These are phyloP conservation scores for Tulasnella sp. DNA, from an alignment of 768 basidiomycete species.

Conservation along the genomic window DNA sequence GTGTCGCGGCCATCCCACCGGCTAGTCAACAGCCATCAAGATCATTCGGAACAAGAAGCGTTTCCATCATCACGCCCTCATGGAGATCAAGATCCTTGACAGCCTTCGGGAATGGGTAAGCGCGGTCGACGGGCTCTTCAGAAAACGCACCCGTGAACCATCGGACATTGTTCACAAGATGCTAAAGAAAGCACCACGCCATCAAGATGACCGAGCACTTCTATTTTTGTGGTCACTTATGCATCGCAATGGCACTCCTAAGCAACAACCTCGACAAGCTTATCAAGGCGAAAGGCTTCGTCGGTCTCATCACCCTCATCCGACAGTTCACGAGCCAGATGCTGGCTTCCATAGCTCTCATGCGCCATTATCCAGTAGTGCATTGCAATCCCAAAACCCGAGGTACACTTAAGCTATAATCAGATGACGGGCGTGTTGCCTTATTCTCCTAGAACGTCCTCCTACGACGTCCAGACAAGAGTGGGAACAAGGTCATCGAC, in stretches of 20 bases:
- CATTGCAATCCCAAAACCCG: constrained; percentile 98
- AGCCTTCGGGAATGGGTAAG: constrained; percentile 94
- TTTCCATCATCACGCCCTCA: constrained; percentile 94
- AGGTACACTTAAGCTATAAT: constrained; percentile 42
- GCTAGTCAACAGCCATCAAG: constrained; percentile 95
- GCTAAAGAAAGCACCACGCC: constrained; percentile 94
- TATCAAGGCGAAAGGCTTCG: constrained; percentile 98
- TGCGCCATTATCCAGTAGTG: constrained; percentile 95
- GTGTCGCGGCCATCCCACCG: constrained; percentile 91
- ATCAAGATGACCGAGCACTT: constrained; percentile 98
- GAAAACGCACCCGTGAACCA: not conserved
- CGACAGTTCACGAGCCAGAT: constrained; percentile 95
- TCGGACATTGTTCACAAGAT: constrained; percentile 43
- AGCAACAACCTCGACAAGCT: constrained; percentile 98
- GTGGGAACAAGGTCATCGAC: constrained; percentile 95
- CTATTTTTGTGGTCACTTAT: constrained; percentile 94
- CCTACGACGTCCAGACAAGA: constrained; percentile 88
- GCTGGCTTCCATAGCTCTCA: constrained; percentile 78
- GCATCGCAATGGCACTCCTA: constrained; percentile 94
- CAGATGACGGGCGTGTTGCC: constrained; percentile 1
- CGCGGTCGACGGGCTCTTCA: constrained; percentile 9
- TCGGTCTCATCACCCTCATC: constrained; percentile 91
- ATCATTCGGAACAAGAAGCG: constrained; percentile 99
- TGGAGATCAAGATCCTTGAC: constrained; percentile 98
- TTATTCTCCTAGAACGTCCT: constrained; percentile 64